Evolutionary conservation across 257 asterid species (phyloP).

Genomic region (Perilla frutescens): DNA sequence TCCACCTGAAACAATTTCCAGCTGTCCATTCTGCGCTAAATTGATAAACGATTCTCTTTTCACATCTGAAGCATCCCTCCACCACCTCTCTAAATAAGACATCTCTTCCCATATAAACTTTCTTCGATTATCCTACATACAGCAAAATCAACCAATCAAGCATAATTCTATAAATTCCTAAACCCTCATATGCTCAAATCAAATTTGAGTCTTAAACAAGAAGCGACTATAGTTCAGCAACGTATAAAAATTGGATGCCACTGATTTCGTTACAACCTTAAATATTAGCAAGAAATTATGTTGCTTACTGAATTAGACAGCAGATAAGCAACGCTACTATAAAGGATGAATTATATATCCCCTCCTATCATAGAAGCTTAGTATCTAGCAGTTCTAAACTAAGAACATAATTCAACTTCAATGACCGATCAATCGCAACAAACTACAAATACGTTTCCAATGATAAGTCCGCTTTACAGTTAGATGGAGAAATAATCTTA

Average conservation of each 20-base stretch:
- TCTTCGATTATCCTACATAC: conserved; percentile 72
- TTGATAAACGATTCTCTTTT: conserved; percentile 73
- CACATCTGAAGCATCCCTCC: conserved; percentile 87
- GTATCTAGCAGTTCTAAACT: background rate
- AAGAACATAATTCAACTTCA: conserved; percentile 20
- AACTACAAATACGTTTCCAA: conserved; percentile 7
- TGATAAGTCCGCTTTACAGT: background rate
- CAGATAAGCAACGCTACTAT: background rate
- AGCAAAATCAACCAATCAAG: conserved; percentile 28
- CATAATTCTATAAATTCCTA: conserved; percentile 16
- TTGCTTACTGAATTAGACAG: conserved; percentile 5
- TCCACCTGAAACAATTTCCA: conserved; percentile 99
- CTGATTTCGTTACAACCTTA: conserved; percentile 6
- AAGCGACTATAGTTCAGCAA: conserved; percentile 10
- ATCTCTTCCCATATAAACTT: conserved; percentile 99
- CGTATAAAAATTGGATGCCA: background rate
- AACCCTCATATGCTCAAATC: conserved; percentile 12
- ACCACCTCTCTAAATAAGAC: conserved; percentile 99
- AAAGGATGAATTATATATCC: background rate
- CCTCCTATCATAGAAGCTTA: conserved; percentile 13
- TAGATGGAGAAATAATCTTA: conserved; percentile 14
- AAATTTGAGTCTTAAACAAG: conserved; percentile 9
- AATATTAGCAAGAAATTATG: conserved; percentile 14
- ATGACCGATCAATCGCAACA: conserved; percentile 10
- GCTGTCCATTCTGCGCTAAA: conserved; percentile 86